Evolutionary conservation across 1,284 basidiomycete species (phyloP), one percentile per base, ranked within the genome.

Genomic region (Ganoderma sinense): DNA sequence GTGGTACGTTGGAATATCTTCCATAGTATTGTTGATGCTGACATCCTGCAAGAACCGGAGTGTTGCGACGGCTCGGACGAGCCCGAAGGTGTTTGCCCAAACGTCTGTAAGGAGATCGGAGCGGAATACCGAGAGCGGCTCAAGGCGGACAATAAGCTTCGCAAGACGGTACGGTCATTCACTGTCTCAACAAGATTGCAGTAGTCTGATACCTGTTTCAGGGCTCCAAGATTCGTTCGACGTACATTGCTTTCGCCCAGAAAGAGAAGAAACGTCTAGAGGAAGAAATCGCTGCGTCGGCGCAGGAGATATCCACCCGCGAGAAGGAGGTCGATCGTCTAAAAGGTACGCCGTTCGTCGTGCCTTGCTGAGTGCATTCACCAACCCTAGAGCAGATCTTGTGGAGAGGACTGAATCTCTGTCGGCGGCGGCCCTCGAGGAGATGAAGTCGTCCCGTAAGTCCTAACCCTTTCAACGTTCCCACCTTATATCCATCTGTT

Each of bases 31-130:
- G 33, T 2, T n/a, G 16, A 20, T 23, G 29, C 51, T 66, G 51
- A 76, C 51, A 76, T 61, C 40, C n/a, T 33, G 23, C 16, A 76
- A 97, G 96, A 99, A 78, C 87, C 89, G 2, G 91, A 97, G 78
- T 99, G 98, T 79, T 99, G 97, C 79, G 97, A 99, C 78, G 98
- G 98, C n/a, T 95, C 95, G 0, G 97, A 99, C 80, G 97, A 99
- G 81, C 84, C 82, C 5, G 79, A 88, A 10, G 95, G 95, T 5
- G 84, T 92, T 14, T 99, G 97, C 78, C 85, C 88, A 26, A 91
- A 99, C 79, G 83, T 83, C 6, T 99, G 97, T 79, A 87, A 87
- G 61, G 88, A 93, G 76, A 86, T 95, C 48, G 95, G 96, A 1
- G 88, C 89, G 69, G 89, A 80, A 59, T 89, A 94, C 80, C 84